Evolutionary conservation across 495 filamentous ascomycete species (phyloP).

Genomic region (Aspergillus cristatus): DNA sequence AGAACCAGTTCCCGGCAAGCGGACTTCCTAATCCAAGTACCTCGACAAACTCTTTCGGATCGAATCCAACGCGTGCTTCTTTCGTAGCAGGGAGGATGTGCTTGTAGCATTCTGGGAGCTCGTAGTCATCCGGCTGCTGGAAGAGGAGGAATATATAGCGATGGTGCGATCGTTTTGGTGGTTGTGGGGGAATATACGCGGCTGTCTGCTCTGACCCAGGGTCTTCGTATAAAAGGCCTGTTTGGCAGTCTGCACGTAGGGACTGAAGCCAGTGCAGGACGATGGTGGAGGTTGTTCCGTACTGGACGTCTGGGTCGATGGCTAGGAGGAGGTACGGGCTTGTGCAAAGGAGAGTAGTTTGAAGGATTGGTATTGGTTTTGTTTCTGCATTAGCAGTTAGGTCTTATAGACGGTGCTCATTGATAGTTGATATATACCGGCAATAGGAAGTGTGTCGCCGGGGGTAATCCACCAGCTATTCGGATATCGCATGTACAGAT

Average conservation of each 20-base stretch:
- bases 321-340: slow-evolving; percentile 21
- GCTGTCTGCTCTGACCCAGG: slow-evolving; percentile 6
- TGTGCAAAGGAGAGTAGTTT: too few relatives aligned
- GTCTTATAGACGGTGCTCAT: too few relatives aligned
- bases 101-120: slow-evolving; percentile 20
- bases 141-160: slow-evolving; percentile 33
- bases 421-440: neutral
- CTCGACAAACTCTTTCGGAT: slow-evolving; percentile 20
- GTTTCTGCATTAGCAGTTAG: too few relatives aligned
- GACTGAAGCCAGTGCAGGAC: slow-evolving; percentile 35
- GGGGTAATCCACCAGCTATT: slow-evolving; percentile 6
- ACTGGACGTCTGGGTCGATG: slow-evolving; percentile 28
- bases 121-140: slow-evolving; percentile 19
- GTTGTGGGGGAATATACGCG: slow-evolving; percentile 27
- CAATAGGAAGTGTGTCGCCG: slow-evolving; percentile 5
- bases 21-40: slow-evolving; percentile 18
- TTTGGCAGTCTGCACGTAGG: slow-evolving; percentile 8
- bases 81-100: slow-evolving; percentile 17
- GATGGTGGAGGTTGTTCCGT: slow-evolving; percentile 14
- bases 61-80: slow-evolving; percentile 22
- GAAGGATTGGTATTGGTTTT: too few relatives aligned
- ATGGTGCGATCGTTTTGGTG: slow-evolving; percentile 22
- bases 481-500: slow-evolving; percentile 8
- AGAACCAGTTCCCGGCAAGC: slow-evolving; percentile 29
- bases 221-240: neutral